Conservation (phyloP, 148 eudicot genomes). For the Camellia japonica region DNA sequence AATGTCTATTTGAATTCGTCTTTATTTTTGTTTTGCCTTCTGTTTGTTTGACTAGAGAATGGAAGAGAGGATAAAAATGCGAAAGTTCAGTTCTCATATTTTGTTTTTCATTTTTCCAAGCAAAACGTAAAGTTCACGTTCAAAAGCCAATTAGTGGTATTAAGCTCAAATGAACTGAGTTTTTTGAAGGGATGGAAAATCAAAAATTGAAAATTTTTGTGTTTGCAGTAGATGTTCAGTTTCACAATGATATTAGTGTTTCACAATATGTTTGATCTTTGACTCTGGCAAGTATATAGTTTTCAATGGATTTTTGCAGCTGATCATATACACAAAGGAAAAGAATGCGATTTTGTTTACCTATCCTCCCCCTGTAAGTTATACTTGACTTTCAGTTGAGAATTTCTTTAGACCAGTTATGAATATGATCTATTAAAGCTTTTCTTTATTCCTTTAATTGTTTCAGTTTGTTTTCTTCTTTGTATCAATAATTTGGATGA, state of each 20-base stretch:
- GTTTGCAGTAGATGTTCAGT: neutral
- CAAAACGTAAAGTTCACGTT: neutral
- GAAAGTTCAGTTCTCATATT: neutral
- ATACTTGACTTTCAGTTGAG: neutral
- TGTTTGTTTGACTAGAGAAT: neutral
- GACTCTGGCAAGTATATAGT: slow-evolving; percentile 76
- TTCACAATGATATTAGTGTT: neutral
- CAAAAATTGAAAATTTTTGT: neutral
- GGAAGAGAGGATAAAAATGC: neutral
- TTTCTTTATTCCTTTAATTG: neutral
- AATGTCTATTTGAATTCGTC: neutral
- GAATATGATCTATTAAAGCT: neutral
- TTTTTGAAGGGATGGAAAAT: neutral
- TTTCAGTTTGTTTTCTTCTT: neutral
- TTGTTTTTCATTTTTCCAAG: neutral
- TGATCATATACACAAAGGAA: slow-evolving; percentile 79
- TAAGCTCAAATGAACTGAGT: neutral
- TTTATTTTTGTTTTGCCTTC: neutral
- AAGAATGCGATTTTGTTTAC: slow-evolving; percentile 89
- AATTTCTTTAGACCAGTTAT: neutral
- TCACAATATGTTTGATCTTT: slow-evolving; percentile 45
- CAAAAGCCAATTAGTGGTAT: neutral
- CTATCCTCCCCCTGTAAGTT: slow-evolving; percentile 81
- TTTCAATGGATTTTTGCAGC: slow-evolving; percentile 69
- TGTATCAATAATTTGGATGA: slow-evolving; percentile 1